Base-by-base conservation (phyloP, 2,329 filamentous ascomycete species). In the Fusarium chuoi region DNA sequence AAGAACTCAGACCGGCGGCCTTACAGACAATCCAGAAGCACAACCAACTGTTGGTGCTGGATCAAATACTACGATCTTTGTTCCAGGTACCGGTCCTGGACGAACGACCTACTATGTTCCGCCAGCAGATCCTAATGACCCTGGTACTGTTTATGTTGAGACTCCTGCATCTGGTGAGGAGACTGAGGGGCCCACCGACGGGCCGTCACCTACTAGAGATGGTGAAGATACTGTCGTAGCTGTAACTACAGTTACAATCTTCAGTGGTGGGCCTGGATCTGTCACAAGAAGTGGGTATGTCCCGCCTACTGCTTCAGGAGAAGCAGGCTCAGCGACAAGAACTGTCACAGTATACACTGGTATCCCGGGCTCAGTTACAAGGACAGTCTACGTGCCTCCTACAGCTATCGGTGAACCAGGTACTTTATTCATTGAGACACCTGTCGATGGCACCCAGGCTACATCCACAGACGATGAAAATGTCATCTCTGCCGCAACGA, bases 131-230 rank as follows among this genome's bases (percentile, higher is more conserved):
- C 45, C 36, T 6, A 45, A 26, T 12, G 42, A 44, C 2, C 63
- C 60, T 26, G 63, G 63, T 4, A 66, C 63, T 35, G n/a, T 66
- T 12, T 57, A 65, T 39, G 15, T 65, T 18, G 63, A 66, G 30
- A 30, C 41, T 9, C 60, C 60, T 8, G 17, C 7, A 0, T 35
- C 48, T 5, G 41, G 11, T 11, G 10, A 12, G 5, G 42, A 35
- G 6, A 46, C 45, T 4, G 39, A 24, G 4, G 36, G 13, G 12
- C 30, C n/a, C n/a, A 35, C 54, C 18, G 28, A 10, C 17, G 36
- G 17, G 0, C n/a, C 17, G 4, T 36, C 48, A 20, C 20, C 22
- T 24, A 52, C n/a, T 26, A 9, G 4, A 17, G 48, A 39, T 22
- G 35, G 8, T 1, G 22, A 35, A 8, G 41, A 1, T 18, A 28